These are phyloP conservation scores for Apiospora sp. DNA, from an alignment of 2,329 filamentous ascomycete genomes.

Conservation along the genomic window DNA sequence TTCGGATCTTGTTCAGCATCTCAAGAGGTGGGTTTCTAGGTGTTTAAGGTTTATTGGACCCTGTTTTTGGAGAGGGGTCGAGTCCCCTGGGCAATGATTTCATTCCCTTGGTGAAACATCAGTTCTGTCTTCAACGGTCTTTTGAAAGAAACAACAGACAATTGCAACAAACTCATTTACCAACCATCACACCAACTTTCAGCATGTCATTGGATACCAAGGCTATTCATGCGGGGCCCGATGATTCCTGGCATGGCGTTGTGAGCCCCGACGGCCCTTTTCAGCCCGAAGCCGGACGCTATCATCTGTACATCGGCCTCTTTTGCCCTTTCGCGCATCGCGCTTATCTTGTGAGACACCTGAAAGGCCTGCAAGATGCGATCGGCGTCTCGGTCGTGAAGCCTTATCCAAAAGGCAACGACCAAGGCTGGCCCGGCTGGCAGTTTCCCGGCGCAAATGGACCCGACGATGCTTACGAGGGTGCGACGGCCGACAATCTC, in stretches of 20 bases:
- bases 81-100: too few species aligned
- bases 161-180: background rate
- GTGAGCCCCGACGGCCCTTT: slow-evolving; percentile 35
- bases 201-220: slow-evolving; percentile 21
- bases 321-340: slow-evolving; percentile 74
- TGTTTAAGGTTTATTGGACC: background rate
- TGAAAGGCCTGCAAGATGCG: slow-evolving; percentile 63
- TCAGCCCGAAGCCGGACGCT: slow-evolving; percentile 35
- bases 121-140: background rate
- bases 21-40: background rate
- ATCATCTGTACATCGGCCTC: slow-evolving; percentile 52
- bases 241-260: slow-evolving; percentile 38
- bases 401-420: slow-evolving; percentile 72
- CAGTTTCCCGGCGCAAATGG: slow-evolving; percentile 57
- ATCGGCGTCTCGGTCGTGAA: slow-evolving; percentile 67
- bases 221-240: slow-evolving; percentile 34
- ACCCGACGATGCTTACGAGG: slow-evolving; percentile 59
- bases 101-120: background rate
- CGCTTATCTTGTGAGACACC: slow-evolving; percentile 62
- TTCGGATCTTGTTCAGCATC: background rate
- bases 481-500: slow-evolving; percentile 66
- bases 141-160: background rate
- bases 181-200: too few species aligned
- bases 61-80: background rate
- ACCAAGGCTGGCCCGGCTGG: slow-evolving; percentile 70